Conservation (phyloP, 2,329 filamentous ascomycete species). For the Penicillium sp. region DNA sequence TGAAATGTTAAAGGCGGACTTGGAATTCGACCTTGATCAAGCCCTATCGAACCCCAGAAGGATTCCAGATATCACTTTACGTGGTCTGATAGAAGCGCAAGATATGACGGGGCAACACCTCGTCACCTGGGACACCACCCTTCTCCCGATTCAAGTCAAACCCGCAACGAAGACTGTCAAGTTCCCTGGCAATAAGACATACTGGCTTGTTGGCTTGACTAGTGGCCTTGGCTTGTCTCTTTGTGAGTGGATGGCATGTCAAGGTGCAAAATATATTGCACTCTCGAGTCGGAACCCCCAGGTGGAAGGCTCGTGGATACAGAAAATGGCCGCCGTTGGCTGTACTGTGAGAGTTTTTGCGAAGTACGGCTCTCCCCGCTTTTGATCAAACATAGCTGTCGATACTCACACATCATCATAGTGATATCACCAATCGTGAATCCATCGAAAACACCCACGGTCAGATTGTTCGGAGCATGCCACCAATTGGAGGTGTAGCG, state of each 20-base stretch:
- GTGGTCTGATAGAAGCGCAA: slow-evolving; percentile 7
- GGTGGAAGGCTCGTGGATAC: slow-evolving; percentile 20
- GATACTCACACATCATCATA: background rate
- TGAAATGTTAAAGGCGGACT: slow-evolving; percentile 8
- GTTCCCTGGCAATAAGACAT: slow-evolving; percentile 27
- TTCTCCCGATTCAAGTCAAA: slow-evolving; percentile 12
- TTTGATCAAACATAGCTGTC: too few relatives aligned
- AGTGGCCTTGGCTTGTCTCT: slow-evolving; percentile 24
- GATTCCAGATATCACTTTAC: slow-evolving; percentile 3
- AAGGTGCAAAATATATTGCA: slow-evolving; percentile 24
- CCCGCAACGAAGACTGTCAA: slow-evolving; percentile 14
- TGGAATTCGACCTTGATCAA: slow-evolving; percentile 1
- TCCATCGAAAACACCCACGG: slow-evolving; percentile 19
- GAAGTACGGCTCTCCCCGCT: slow-evolving; percentile 8
- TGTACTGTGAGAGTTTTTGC: slow-evolving; percentile 17
- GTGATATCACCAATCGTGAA: slow-evolving; percentile 18
- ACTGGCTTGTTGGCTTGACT: slow-evolving; percentile 27
- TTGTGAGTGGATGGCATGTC: slow-evolving; percentile 25
- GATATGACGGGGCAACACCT: slow-evolving; percentile 3
- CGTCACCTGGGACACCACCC: slow-evolving; percentile 8
- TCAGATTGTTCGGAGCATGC: slow-evolving; percentile 27
- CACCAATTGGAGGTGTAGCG: slow-evolving; percentile 33
- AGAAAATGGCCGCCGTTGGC: slow-evolving; percentile 10
- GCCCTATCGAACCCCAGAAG: slow-evolving; percentile 7
- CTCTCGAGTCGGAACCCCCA: slow-evolving; percentile 28